These are phyloP conservation scores for Wickerhamomyces mucosus DNA, from an alignment of 805 yeast genomes.

Conservation along the genomic window DNA sequence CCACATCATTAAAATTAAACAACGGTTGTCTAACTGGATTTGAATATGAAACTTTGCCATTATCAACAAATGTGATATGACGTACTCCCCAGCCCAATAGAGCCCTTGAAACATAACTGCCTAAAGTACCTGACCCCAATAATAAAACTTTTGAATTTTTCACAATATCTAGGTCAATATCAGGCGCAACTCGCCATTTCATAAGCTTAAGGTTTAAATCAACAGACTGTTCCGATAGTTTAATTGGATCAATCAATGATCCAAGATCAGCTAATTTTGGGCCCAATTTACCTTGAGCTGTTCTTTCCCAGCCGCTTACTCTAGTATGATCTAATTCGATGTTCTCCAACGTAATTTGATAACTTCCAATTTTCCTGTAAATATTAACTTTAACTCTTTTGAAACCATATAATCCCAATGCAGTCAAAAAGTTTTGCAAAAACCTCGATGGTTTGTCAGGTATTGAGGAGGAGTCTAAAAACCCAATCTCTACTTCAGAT, in stretches of 20 bases:
- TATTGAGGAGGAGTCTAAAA: constrained; percentile 30
- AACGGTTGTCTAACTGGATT: constrained; percentile 95
- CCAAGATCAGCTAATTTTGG: constrained; percentile 84
- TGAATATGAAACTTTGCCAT: constrained; percentile 79
- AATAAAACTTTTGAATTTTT: constrained; percentile 55
- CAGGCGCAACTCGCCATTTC: constrained; percentile 95
- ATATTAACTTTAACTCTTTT: constrained; percentile 28
- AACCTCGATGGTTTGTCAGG: constrained; percentile 38
- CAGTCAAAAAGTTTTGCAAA: constrained; percentile 48
- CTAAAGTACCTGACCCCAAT: constrained; percentile 95
- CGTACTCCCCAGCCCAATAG: constrained; percentile 93
- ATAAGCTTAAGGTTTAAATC: constrained; percentile 83
- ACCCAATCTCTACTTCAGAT: constrained; percentile 21
- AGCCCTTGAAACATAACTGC: constrained; percentile 81
- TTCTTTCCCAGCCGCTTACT: constrained; percentile 87
- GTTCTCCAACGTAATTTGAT: constrained; percentile 18
- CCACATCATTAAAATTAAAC: constrained; percentile 72
- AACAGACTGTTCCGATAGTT: constrained; percentile 84
- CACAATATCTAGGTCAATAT: constrained; percentile 58
- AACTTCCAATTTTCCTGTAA: constrained; percentile 25
- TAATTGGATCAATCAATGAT: constrained; percentile 67
- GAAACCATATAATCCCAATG: constrained; percentile 29
- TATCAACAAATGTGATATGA: constrained; percentile 80
- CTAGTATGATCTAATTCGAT: constrained; percentile 18
- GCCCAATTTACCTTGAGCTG: constrained; percentile 56